Base-by-base conservation (phyloP, 768 basidiomycete genomes). In the Mycena albidolilacea region DNA sequence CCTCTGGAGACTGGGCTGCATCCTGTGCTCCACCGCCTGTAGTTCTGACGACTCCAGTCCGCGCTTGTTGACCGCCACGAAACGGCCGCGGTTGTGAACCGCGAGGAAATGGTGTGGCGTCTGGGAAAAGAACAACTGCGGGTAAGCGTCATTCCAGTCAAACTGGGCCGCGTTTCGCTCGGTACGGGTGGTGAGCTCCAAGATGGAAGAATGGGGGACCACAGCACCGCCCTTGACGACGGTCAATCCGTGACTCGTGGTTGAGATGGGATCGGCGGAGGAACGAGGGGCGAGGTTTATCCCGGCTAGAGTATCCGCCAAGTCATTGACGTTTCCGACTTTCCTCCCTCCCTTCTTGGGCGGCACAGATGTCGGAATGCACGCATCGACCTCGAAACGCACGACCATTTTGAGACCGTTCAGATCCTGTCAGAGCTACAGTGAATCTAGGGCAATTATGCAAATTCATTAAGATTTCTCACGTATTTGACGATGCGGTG, bases 51-150 rank as follows among this genome's bases (percentile, higher is more conserved):
- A 85, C 21, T 75, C 72, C 6, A 87, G 81, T 55, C 86, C 85
- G 52, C 83, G 80, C 79, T 91, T 91, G 63, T 85, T 81, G 8
- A 92, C 81, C 11, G 81, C 79, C 5, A 78, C 75, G 79, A 94
- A 94, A 1, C 50, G 80, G 1, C 93, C 93, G 4, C 84, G 79
- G 15, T 82, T 77, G 78, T 94, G 93, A 52, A 87, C 81, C 0
- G 87, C 93, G 65, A 93, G 81, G 77, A 88, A 90, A 70, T 90
- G 85, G 75, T 89, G 86, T 2, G 86, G 81, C 0, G 91, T 94
- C 77, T 91, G 90, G 7, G 93, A 93, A 67, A 95, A 86, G 78
- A 87, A 91, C 14, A 94, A 81, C 77, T 94, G 93, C 0, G 90
- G 88, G 78, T 90, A 93, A 1, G 84, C 81, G 14, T 92, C 91